Base-by-base conservation (phyloP, 352 stramenopile species). In the Phytophthora citricola region DNA sequence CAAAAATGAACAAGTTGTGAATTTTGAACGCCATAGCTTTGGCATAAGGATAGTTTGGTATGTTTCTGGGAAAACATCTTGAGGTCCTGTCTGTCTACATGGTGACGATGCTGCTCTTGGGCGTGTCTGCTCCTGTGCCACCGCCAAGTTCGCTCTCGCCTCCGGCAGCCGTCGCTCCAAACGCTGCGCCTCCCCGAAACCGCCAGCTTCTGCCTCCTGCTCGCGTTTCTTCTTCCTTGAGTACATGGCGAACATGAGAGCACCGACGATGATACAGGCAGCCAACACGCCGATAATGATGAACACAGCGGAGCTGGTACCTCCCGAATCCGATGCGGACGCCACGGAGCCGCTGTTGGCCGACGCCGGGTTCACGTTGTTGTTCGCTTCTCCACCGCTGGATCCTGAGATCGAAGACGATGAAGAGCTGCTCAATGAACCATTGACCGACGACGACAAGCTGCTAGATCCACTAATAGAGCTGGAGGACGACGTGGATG, bases 31-130 rank as follows among this genome's bases (percentile, higher is more conserved):
- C n/a, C 31, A 50, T 38, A 64, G 57, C 45, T 27, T 61, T 68
- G 51, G 49, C 69, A 76, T 73, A 76, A 67, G 36, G 43, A 76
- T 76, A 76, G 54, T 54, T 73, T 61, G 57, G 24, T 68, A 66
- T 65, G 54, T 71, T 36, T 61, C 20, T 52, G n/a, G 3, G 14
- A 39, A 68, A 54, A 72, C 47, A 58, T 54, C 55, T 27, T 57
- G 7, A 41, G 39, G 15, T 53, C 48, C 46, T 49, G 39, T 47
- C 55, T 65, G 55, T 60, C 71, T 91, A 94, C 85, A 94, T 91
- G 34, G 78, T 89, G 39, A 92, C 83, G 48, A 94, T 94, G 48
- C 80, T 87, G 44, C 76, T 66, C 75, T 92, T 94, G 36, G 85
- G 85, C 14, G 85, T 94, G 24, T 85, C 71, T 5, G 78, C 74